A percentile compares a stretch with the other conserved stretches of the same genome.
phyloP scores from a whole-genome alignment of 2,329 filamentous ascomycete genomes.

The Talaromyces sp. region DNA sequence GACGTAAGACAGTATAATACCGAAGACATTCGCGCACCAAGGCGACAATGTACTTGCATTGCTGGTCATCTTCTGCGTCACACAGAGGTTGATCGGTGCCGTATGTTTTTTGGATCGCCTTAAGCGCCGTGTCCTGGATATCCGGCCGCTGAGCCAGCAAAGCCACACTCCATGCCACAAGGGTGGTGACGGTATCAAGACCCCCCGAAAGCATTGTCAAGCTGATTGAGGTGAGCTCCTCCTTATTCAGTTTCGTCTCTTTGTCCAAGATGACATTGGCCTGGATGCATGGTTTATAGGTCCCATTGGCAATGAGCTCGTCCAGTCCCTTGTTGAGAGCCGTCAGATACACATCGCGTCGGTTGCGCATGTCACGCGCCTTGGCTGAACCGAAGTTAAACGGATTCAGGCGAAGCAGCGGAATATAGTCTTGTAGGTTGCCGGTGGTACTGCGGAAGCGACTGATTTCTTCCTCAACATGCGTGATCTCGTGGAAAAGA shows the following conservation, averaged over 20 bases:
- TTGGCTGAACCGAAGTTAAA: slow-evolving; percentile 55
- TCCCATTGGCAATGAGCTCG: slow-evolving; percentile 56
- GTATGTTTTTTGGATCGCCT: slow-evolving; percentile 54
- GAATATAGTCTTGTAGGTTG: slow-evolving; percentile 59
- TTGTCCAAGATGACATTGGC: slow-evolving; percentile 62
- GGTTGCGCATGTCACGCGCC: slow-evolving; percentile 55
- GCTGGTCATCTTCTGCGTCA: slow-evolving; percentile 58
- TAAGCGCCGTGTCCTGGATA: slow-evolving; percentile 56
- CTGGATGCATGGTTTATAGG: slow-evolving; percentile 60
- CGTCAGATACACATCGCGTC: slow-evolving; percentile 57
- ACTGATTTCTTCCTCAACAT: slow-evolving; percentile 58
- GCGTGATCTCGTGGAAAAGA: slow-evolving; percentile 58
- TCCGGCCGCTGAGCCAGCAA: slow-evolving; percentile 56
- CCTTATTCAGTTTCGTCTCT: slow-evolving; percentile 57
- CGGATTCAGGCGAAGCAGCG: slow-evolving; percentile 55
- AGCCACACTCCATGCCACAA: slow-evolving; percentile 61
- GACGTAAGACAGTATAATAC: slow-evolving; percentile 57
- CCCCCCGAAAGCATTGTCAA: slow-evolving; percentile 65
- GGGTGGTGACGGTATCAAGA: slow-evolving; percentile 61
- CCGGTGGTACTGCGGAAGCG: slow-evolving; percentile 57
- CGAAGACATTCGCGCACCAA: slow-evolving; percentile 59
- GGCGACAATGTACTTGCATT: slow-evolving; percentile 59
- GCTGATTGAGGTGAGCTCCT: slow-evolving; percentile 61
- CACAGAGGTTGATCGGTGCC: slow-evolving; percentile 51
- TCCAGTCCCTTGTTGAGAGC: slow-evolving; percentile 56